phyloP scores from a whole-genome alignment of 805 yeast genomes.

The Candida jianshihensis region DNA sequence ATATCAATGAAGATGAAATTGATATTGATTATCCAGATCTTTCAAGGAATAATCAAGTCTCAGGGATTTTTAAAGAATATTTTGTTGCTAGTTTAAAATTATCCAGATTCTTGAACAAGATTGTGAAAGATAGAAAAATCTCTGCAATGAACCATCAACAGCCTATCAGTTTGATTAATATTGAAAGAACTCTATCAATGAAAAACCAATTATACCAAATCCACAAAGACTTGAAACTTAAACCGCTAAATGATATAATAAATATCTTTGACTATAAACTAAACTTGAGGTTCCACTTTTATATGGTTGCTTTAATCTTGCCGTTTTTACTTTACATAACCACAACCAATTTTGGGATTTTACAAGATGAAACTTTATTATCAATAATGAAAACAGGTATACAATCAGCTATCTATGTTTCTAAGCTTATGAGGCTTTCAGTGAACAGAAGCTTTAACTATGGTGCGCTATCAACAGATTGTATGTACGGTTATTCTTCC shows the following conservation, averaged over 20 bases:
- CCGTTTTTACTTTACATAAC: slow-evolving; percentile 37
- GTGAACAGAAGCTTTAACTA: slow-evolving; percentile 26
- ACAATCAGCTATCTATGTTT: slow-evolving; percentile 31
- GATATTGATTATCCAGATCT: slow-evolving; percentile 34
- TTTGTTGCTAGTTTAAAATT: slow-evolving; percentile 29
- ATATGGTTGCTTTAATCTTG: slow-evolving; percentile 33
- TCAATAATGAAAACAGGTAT: slow-evolving; percentile 34
- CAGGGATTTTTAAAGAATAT: slow-evolving; percentile 21
- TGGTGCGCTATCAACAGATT: slow-evolving; percentile 40
- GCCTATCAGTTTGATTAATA: slow-evolving; percentile 32
- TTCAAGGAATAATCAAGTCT: slow-evolving; percentile 14
- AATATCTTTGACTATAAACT: slow-evolving; percentile 36
- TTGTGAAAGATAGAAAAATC: slow-evolving; percentile 32
- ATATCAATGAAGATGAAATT: slow-evolving; percentile 37
- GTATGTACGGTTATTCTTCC: slow-evolving; percentile 37
- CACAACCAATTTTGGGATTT: slow-evolving; percentile 27
- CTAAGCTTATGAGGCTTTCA: slow-evolving; percentile 30
- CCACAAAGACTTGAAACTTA: slow-evolving; percentile 28
- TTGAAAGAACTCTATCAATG: slow-evolving; percentile 33
- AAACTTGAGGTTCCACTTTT: slow-evolving; percentile 34
- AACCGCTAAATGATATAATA: slow-evolving; percentile 15
- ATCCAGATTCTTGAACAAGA: slow-evolving; percentile 32
- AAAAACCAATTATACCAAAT: slow-evolving; percentile 29
- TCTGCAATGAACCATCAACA: slow-evolving; percentile 24
- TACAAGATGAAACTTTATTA: slow-evolving; percentile 36